phyloP scores from a whole-genome alignment of 2,329 filamentous ascomycete species.

The Ophiosphaerella narmari region DNA sequence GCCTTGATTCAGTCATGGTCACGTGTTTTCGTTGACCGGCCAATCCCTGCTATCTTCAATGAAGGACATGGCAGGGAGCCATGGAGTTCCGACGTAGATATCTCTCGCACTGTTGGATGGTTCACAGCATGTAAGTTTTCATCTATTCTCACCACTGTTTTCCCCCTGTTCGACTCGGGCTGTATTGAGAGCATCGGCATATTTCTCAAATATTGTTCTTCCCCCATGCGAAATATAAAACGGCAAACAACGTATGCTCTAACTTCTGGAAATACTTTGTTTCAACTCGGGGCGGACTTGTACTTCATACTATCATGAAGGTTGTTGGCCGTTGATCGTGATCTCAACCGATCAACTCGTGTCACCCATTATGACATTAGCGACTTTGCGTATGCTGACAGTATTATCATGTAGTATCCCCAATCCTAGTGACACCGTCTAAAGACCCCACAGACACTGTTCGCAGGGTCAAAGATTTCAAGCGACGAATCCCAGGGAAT shows the following conservation, averaged over 20 bases:
- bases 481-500: constrained; percentile 42
- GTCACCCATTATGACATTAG: too few relatives aligned
- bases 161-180: too few relatives aligned
- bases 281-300: too few relatives aligned
- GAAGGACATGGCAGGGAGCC: constrained; percentile 46
- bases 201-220: too few relatives aligned
- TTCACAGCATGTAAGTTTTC: constrained; percentile 57
- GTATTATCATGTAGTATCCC: constrained; percentile 39
- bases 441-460: constrained; percentile 53
- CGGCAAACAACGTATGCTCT: too few relatives aligned
- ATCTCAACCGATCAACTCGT: too few relatives aligned
- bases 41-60: constrained; percentile 55
- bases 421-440: constrained; percentile 43
- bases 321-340: too few relatives aligned
- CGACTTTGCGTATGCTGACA: neutral
- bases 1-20: constrained; percentile 61
- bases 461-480: constrained; percentile 61
- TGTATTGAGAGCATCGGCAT: too few relatives aligned
- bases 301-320: too few relatives aligned
- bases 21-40: constrained; percentile 59
- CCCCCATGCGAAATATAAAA: too few relatives aligned
- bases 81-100: constrained; percentile 54
- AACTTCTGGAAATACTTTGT: too few relatives aligned
- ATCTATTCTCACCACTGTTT: too few relatives aligned
- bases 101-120: constrained; percentile 64